These are phyloP conservation scores for Ceratobasidium sp. DNA, from an alignment of 1,284 basidiomycete genomes.

Conservation along the genomic window DNA sequence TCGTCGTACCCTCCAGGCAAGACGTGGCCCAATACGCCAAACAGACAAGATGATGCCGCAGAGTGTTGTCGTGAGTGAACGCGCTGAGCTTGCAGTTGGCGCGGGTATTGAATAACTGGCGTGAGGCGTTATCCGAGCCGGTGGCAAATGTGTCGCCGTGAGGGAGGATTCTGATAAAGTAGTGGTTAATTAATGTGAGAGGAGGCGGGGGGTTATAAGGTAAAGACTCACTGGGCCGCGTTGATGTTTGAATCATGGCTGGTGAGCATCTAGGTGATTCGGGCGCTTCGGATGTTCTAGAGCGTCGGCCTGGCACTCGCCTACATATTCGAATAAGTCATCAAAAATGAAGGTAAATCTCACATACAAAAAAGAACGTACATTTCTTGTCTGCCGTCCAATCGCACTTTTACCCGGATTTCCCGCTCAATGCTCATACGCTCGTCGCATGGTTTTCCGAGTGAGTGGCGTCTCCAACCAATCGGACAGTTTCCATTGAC, in stretches of 20 bases:
- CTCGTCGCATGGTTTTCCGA: too few species aligned
- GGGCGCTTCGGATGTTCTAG: conserved; percentile 97
- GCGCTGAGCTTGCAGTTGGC: conserved; percentile 96
- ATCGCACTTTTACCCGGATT: too few species aligned
- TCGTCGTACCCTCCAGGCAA: conserved; percentile 99
- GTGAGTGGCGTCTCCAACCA: too few species aligned
- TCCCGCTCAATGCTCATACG: too few species aligned
- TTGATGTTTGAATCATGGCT: conserved; percentile 99
- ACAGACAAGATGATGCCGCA: conserved; percentile 98
- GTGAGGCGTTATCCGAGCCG: conserved; percentile 98
- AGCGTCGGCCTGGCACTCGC: too few species aligned
- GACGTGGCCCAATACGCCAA: conserved; percentile 96
- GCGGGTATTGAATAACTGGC: conserved; percentile 96
- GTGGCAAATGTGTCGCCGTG: conserved; percentile 99
- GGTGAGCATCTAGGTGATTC: conserved; percentile 97
- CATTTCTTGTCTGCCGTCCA: too few species aligned
- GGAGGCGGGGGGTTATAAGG: conserved; percentile 42
- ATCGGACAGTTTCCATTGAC: too few species aligned
- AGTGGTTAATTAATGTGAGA: conserved; percentile 9
- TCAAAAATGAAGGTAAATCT: too few species aligned
- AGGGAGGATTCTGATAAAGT: conserved; percentile 81
- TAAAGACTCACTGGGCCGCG: conserved; percentile 85
- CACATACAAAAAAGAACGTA: too few species aligned
- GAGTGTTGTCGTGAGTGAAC: conserved; percentile 97
- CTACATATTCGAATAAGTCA: too few species aligned